phyloP scores from a whole-genome alignment of 2,329 filamentous ascomycete genomes.

The Diatrype stigma region DNA sequence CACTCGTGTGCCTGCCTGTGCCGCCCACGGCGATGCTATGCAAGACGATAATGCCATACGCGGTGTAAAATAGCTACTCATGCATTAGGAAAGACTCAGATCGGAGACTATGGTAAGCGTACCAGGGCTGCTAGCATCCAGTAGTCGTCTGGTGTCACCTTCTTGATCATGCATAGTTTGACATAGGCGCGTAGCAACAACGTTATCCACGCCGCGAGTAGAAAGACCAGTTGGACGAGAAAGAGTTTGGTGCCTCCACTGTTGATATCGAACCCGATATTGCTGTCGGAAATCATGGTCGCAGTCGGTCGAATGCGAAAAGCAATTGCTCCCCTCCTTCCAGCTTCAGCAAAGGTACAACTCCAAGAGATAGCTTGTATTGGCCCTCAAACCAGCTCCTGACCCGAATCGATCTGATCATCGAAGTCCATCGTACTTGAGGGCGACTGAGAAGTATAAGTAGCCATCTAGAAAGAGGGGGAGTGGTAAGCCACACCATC shows the following conservation, averaged over 20 bases:
- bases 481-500: too few species aligned
- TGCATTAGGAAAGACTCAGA: background rate
- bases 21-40: conserved; percentile 28
- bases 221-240: conserved; percentile 23
- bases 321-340: background rate
- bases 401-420: too few species aligned
- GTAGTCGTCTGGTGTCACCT: conserved; percentile 42
- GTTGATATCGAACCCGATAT: conserved; percentile 20
- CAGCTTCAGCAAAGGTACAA: background rate
- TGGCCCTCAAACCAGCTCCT: too few species aligned
- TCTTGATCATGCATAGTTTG: conserved; percentile 38
- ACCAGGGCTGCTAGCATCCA: conserved; percentile 44
- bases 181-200: conserved; percentile 41
- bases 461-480: too few species aligned
- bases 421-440: too few species aligned
- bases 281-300: background rate
- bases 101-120: conserved; percentile 7
- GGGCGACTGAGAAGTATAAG: too few species aligned
- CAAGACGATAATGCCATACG: conserved; percentile 27
- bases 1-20: conserved; percentile 20
- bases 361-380: background rate
- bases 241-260: conserved; percentile 18
- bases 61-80: conserved; percentile 30
- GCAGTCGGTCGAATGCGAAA: background rate
- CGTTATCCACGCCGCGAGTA: conserved; percentile 31